Evolutionary conservation across 495 filamentous ascomycete genomes (phyloP).

Genomic region (Penicillium cinerascens): DNA sequence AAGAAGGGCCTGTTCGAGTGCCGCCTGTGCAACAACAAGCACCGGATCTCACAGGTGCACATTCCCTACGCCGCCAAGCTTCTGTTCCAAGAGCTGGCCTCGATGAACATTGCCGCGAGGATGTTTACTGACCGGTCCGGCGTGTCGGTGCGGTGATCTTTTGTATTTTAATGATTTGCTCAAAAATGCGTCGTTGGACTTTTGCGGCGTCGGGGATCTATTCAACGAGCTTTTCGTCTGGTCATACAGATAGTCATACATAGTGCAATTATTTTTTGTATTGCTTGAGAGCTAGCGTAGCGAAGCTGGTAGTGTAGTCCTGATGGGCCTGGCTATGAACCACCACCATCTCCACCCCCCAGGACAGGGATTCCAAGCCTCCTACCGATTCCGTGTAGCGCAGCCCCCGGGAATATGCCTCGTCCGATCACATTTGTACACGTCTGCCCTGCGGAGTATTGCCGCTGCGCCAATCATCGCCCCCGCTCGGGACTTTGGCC

Average conservation of each 20-base stretch:
- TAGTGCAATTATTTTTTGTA: not conserved
- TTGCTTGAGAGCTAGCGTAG: not conserved
- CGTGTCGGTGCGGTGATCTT: constrained; percentile 40
- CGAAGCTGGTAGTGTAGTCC: no score
- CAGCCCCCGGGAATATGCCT: not conserved
- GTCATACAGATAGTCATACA: constrained; percentile 21
- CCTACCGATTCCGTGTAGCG: not conserved
- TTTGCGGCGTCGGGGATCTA: constrained; percentile 27
- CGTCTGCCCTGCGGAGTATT: no score
- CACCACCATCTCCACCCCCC: not conserved
- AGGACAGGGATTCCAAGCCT: not conserved
- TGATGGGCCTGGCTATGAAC: no score
- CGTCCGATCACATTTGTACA: no score
- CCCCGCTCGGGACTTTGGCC: no score
- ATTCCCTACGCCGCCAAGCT: constrained; percentile 98
- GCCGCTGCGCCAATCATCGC: no score
- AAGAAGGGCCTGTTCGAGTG: constrained; percentile 94
- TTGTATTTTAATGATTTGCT: constrained; percentile 32
- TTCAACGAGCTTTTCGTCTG: constrained; percentile 18
- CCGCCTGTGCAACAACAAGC: constrained; percentile 97
- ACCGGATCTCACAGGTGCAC: constrained; percentile 91
- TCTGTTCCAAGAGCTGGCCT: constrained; percentile 93
- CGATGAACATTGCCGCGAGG: constrained; percentile 96
- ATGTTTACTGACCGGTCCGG: constrained; percentile 80
- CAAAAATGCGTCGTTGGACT: constrained; percentile 24